Percentiles rank a stretch among this genome's conserved stretches.
phyloP scores from a whole-genome alignment of 1,139 yeast species.

The Lodderomyces margitis region DNA sequence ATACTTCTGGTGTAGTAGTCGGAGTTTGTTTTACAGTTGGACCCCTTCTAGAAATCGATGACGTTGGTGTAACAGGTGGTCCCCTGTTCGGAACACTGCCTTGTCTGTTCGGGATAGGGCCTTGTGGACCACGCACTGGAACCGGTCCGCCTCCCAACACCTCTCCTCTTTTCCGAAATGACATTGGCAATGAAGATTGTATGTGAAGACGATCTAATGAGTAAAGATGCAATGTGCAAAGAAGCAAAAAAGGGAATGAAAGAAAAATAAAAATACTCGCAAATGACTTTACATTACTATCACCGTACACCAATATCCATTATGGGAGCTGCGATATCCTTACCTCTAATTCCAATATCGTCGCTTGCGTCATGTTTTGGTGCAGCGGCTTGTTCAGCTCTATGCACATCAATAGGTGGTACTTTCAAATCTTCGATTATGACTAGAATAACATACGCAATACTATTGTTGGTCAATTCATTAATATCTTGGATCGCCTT shows the following conservation, averaged over 20 bases:
- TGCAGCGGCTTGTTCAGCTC: conserved; percentile 75
- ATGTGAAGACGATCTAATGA: no score
- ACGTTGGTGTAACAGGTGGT: conserved; percentile 16
- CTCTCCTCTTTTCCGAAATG: conserved; percentile 71
- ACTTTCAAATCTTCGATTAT: conserved; percentile 63
- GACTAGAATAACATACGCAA: conserved; percentile 78
- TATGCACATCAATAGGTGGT: conserved; percentile 61
- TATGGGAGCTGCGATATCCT: conserved; percentile 85
- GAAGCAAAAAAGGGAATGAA: conserved; percentile 3
- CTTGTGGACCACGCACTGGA: conserved; percentile 8
- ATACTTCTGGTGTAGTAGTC: conserved; percentile 10
- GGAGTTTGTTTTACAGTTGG: conserved; percentile 9
- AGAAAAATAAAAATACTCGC: conserved; percentile 3
- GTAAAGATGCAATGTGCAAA: not conserved
- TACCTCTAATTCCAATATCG: conserved; percentile 61
- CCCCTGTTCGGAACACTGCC: conserved; percentile 16
- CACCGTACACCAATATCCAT: not conserved
- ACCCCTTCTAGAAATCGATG: conserved; percentile 14
- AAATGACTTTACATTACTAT: not conserved
- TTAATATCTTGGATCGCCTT: conserved; percentile 88
- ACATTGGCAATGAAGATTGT: conserved; percentile 41
- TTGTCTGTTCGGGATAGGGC: conserved; percentile 14
- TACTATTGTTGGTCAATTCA: conserved; percentile 73
- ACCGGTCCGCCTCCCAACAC: conserved; percentile 36
- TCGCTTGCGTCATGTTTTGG: conserved; percentile 82